Evolutionary conservation across 495 filamentous ascomycete genomes (phyloP).

Genomic region (Hamigera avellanea): DNA sequence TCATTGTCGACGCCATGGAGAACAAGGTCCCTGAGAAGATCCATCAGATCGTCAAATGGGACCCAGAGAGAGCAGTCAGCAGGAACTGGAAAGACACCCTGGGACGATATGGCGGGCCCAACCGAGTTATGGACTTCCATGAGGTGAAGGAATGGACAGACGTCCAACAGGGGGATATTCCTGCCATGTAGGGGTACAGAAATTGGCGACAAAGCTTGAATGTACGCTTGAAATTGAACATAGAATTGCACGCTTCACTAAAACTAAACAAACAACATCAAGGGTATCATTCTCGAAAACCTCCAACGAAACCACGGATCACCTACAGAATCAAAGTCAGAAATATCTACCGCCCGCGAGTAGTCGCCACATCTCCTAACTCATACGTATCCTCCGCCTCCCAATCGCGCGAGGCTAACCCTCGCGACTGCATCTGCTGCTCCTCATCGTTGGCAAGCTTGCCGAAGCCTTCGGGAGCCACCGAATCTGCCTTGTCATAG

Average conservation of each 20-base stretch:
- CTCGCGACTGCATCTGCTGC: conserved; percentile 19
- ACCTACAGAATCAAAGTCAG: too few species aligned
- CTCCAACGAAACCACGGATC: too few species aligned
- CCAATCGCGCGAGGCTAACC: conserved; percentile 4
- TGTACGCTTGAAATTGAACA: too few species aligned
- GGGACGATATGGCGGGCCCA: conserved; percentile 23
- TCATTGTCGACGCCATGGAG: conserved; percentile 26
- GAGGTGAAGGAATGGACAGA: conserved; percentile 18
- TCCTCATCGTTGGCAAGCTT: conserved; percentile 41
- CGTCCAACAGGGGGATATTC: conserved; percentile 6
- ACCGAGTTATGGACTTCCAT: conserved; percentile 27
- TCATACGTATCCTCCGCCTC: conserved; percentile 14
- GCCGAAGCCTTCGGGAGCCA: conserved; percentile 23
- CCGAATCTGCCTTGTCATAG: conserved; percentile 33
- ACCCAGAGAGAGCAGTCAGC: conserved; percentile 23
- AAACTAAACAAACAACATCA: too few species aligned
- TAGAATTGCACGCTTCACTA: too few species aligned
- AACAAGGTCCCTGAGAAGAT: conserved; percentile 17
- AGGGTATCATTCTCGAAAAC: too few species aligned
- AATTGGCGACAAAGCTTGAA: too few species aligned
- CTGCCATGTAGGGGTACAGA: too few species aligned
- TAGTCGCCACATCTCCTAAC: conserved; percentile 9
- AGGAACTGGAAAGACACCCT: conserved; percentile 31
- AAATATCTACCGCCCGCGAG: conserved; percentile 6
- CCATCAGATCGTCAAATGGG: conserved; percentile 23